Percentiles rank a stretch among this genome's conserved stretches.
These are phyloP conservation scores for Irineochytrium annulatum DNA, from an alignment of 192 early-diverging fungal genomes.

Conservation along the genomic window DNA sequence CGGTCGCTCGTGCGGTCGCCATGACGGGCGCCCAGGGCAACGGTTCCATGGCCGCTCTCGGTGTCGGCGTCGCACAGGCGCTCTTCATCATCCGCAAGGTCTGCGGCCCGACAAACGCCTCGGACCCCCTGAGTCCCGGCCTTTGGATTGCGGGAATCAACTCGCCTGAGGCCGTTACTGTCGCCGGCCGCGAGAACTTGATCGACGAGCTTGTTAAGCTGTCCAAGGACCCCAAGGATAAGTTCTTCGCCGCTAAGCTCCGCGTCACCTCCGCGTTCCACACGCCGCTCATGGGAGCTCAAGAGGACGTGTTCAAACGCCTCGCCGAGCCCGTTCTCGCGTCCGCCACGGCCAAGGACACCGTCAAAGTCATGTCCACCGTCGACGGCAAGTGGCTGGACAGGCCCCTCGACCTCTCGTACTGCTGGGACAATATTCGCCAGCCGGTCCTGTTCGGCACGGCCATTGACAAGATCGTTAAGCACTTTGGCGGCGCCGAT, in stretches of 20 bases:
- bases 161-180: constrained; percentile 25
- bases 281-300: constrained; percentile 30
- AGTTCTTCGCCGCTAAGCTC: constrained; percentile 23
- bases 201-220: constrained; percentile 23
- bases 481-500: no score
- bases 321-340: constrained; percentile 20
- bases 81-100: constrained; percentile 4
- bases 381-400: constrained; percentile 17
- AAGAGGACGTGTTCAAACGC: neutral
- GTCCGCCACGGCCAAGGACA: neutral
- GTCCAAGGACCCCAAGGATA: constrained; percentile 12
- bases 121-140: neutral
- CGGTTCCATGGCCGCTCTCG: constrained; percentile 30
- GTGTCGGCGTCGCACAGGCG: constrained; percentile 1
- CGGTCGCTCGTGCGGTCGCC: constrained; percentile 25
- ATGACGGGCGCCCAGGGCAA: constrained; percentile 19
- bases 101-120: constrained; percentile 6
- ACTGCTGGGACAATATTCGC: constrained; percentile 30
- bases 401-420: no score
- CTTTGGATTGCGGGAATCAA: constrained; percentile 32
- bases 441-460: constrained; percentile 17
- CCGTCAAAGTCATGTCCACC: constrained; percentile 19
- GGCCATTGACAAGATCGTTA: constrained; percentile 12
- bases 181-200: constrained; percentile 16
- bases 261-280: constrained; percentile 32